phyloP scores from a whole-genome alignment of 257 asterid species.

The Rauvolfia tetraphylla region DNA sequence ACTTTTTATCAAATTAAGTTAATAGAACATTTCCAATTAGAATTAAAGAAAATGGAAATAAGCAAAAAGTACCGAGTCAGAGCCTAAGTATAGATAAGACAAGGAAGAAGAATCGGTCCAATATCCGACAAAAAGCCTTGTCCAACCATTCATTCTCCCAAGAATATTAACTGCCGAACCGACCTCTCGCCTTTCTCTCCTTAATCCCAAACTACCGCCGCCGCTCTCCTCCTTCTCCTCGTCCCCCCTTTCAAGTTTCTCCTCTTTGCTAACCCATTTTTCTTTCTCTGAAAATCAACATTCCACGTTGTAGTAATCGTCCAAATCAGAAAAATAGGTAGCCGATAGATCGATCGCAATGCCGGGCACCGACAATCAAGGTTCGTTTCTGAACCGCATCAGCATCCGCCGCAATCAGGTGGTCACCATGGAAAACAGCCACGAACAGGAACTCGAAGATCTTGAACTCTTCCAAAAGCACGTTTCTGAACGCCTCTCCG shows the following conservation, averaged over 20 bases:
- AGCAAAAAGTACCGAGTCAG: neutral
- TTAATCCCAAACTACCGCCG: neutral
- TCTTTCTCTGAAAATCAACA: neutral
- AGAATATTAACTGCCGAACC: slow-evolving; percentile 17
- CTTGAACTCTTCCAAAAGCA: slow-evolving; percentile 68
- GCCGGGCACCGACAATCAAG: slow-evolving; percentile 58
- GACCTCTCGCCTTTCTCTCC: neutral
- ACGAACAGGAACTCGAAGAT: slow-evolving; percentile 65
- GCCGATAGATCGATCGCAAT: slow-evolving; percentile 19
- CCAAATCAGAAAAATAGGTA: too few species aligned
- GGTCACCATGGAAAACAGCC: slow-evolving; percentile 43
- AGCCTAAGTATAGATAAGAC: neutral
- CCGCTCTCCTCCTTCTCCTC: neutral
- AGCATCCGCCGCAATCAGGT: slow-evolving; percentile 92
- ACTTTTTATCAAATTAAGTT: too few species aligned
- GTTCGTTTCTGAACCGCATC: slow-evolving; percentile 79
- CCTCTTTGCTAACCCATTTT: too few species aligned
- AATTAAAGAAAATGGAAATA: neutral
- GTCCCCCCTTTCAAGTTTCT: neutral
- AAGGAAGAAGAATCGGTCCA: slow-evolving; percentile 14
- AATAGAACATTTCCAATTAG: too few species aligned
- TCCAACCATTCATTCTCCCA: slow-evolving; percentile 19
- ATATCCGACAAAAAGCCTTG: slow-evolving; percentile 8
- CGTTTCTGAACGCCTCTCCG: slow-evolving; percentile 66
- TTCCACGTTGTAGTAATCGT: neutral